Evolutionary conservation across 2,329 filamentous ascomycete genomes (phyloP).

Genomic region (Metarhizium humberi): DNA sequence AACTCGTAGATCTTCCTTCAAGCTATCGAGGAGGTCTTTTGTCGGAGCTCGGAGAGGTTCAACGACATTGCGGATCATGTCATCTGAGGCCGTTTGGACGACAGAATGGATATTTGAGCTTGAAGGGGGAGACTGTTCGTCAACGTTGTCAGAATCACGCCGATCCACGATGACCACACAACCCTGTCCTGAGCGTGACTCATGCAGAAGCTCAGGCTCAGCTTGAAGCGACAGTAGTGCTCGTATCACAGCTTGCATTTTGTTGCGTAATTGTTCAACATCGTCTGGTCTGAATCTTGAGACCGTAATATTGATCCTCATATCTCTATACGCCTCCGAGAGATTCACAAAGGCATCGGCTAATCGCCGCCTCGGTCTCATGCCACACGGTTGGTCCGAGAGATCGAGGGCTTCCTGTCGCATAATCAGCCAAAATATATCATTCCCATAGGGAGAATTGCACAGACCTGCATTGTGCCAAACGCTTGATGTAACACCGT

Average conservation of each 20-base stretch:
- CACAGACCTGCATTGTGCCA: conserved; percentile 32
- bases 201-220: conserved; percentile 36
- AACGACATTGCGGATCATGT: conserved; percentile 15
- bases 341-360: conserved; percentile 44
- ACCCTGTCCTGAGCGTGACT: conserved; percentile 9
- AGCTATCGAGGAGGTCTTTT: conserved; percentile 33
- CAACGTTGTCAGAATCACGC: background rate
- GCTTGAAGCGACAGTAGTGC: conserved; percentile 42
- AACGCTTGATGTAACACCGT: conserved; percentile 37
- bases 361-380: conserved; percentile 30
- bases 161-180: conserved; percentile 10
- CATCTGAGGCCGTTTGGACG: background rate
- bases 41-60: conserved; percentile 34
- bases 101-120: background rate
- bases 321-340: conserved; percentile 45
- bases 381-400: conserved; percentile 8
- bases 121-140: background rate
- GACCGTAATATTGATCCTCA: conserved; percentile 46
- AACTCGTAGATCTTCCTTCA: conserved; percentile 32
- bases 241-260: conserved; percentile 45
- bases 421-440: background rate
- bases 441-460: background rate
- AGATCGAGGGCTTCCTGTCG: conserved; percentile 21
- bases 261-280: conserved; percentile 40
- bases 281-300: conserved; percentile 43